These are phyloP conservation scores for Podospora australis DNA, from an alignment of 495 filamentous ascomycete genomes.

Conservation along the genomic window DNA sequence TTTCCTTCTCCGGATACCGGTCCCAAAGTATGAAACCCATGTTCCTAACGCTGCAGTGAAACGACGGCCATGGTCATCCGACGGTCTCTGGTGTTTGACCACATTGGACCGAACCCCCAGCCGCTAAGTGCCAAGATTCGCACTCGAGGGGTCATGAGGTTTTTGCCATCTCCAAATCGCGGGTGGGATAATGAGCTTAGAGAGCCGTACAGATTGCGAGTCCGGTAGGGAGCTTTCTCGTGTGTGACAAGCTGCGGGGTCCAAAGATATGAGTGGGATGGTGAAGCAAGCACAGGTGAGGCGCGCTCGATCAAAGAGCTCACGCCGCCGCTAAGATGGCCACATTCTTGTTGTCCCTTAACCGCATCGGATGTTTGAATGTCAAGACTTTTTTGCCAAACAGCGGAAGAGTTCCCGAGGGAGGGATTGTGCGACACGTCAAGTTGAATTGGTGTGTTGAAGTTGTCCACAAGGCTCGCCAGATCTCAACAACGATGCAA, in stretches of 20 bases:
- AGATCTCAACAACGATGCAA: not conserved
- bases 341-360: not conserved
- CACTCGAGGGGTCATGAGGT: not conserved
- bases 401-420: conserved; percentile 8
- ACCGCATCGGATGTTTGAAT: conserved; percentile 8
- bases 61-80: conserved; percentile 9
- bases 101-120: not conserved
- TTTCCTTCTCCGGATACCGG: not conserved
- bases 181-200: too few relatives aligned
- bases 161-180: too few relatives aligned
- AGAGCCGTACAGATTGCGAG: too few relatives aligned
- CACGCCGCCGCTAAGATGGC: not conserved
- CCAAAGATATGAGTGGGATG: not conserved
- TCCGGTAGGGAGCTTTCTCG: too few relatives aligned
- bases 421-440: conserved; percentile 1
- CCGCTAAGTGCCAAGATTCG: not conserved
- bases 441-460: not conserved
- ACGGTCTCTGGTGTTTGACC: not conserved
- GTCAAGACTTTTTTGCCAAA: not conserved
- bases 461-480: conserved; percentile 1
- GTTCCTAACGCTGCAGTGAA: conserved; percentile 14
- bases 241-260: not conserved
- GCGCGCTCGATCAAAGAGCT: not conserved
- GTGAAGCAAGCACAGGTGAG: not conserved
- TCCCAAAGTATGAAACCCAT: conserved; percentile 1